These are phyloP conservation scores for Boletus mariae DNA, from an alignment of 1,284 basidiomycete species.

Conservation along the genomic window DNA sequence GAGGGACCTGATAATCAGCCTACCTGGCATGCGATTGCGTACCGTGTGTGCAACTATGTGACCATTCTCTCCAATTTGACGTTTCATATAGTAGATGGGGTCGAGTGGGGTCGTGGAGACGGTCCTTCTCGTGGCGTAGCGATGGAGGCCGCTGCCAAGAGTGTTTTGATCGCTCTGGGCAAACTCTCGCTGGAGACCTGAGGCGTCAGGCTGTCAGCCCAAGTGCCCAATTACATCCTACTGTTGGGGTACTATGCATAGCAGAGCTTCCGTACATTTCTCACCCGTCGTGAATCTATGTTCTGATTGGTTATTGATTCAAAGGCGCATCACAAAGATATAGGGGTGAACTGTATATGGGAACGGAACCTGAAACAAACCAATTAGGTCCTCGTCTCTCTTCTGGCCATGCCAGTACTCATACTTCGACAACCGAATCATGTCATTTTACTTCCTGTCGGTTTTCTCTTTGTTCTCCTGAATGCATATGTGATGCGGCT, in stretches of 20 bases:
- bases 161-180: slow-evolving; percentile 18
- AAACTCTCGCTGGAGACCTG: slow-evolving; percentile 1
- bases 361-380: neutral
- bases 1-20: slow-evolving; percentile 25
- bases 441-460: neutral
- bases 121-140: slow-evolving; percentile 21
- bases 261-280: neutral
- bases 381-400: neutral
- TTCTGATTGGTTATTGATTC: too few species aligned
- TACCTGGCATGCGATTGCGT: slow-evolving; percentile 26
- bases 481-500: neutral
- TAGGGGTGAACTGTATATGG: slow-evolving; percentile 23
- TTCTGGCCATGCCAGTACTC: neutral
- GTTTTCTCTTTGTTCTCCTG: neutral
- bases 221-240: neutral
- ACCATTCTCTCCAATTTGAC: neutral
- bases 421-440: neutral
- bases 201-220: neutral
- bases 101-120: slow-evolving; percentile 30
- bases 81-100: slow-evolving; percentile 16
- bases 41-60: slow-evolving; percentile 16
- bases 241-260: neutral
- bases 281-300: too few species aligned
- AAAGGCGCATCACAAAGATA: too few species aligned
- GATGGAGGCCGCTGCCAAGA: slow-evolving; percentile 24